A percentile compares a stretch with the other conserved stretches of the same genome.
These are phyloP conservation scores for Pestalotiopsis sp. DNA, from an alignment of 2,329 filamentous ascomycete species.

Conservation along the genomic window DNA sequence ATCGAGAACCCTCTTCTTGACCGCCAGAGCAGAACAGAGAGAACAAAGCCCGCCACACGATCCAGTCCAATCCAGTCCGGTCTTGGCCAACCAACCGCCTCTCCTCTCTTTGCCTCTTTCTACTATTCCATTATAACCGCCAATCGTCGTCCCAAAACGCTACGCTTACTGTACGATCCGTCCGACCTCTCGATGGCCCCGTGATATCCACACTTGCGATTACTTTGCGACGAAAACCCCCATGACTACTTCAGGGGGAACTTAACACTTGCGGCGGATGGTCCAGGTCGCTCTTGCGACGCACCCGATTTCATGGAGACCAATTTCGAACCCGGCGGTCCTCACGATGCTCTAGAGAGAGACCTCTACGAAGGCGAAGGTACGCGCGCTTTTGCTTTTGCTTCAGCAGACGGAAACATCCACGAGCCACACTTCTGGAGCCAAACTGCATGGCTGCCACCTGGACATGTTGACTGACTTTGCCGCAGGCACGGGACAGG, in stretches of 20 bases:
- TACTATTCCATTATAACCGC: not conserved
- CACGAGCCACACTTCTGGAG: not conserved
- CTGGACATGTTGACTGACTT: conserved; percentile 4
- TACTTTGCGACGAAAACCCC: not conserved
- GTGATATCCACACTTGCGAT: conserved; percentile 11
- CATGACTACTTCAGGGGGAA: not conserved
- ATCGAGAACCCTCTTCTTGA: not conserved
- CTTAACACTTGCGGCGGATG: conserved; percentile 14
- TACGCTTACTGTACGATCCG: conserved; percentile 1
- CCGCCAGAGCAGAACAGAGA: not conserved
- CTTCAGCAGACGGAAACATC: conserved; percentile 9
- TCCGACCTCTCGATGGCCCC: conserved; percentile 2
- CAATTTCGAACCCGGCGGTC: conserved; percentile 18
- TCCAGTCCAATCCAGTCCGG: not conserved
- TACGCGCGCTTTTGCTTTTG: conserved; percentile 10
- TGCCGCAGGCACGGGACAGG: conserved; percentile 15
- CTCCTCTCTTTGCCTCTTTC: not conserved
- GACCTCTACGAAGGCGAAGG: conserved; percentile 18
- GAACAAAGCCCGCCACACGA: not conserved
- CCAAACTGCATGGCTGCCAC: conserved; percentile 6
- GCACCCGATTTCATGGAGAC: conserved; percentile 18
- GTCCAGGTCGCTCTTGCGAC: conserved; percentile 16
- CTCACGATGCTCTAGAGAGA: conserved; percentile 17
- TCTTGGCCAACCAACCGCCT: not conserved
- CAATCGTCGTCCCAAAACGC: not conserved